Evolutionary conservation across 148 eudicot genomes (phyloP), one percentile per base, ranked within the genome.

Genomic region (Fagopyrum esculentum): DNA sequence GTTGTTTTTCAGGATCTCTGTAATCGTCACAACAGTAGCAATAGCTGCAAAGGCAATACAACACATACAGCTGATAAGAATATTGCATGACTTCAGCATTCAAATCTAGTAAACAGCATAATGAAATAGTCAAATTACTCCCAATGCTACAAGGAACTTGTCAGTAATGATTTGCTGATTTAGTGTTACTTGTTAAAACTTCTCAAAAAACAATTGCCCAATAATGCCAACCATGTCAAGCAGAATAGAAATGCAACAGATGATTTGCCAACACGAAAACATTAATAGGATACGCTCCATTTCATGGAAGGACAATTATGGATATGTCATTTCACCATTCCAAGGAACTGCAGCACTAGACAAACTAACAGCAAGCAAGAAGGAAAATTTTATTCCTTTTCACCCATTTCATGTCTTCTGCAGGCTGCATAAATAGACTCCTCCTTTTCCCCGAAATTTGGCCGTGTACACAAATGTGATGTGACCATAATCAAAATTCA

Each of bases 1-100:
- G 59, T 88, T 90, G 78, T 90, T 90, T 87, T 90, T 90, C 73
- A 90, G 80, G 69, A 90, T 90, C 81, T 90, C 95, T 48, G 91
- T 88, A 51, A 90, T 78, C 9, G 90, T 88, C 73, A 90, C 91
- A 16, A 90, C 95, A 6, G 95, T 88, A 59, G 95, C 84, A 76
- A 90, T 90, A 69, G 95, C 95, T 90, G 89, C 79, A 83, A 19
- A 75, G 4, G 66, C 8, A 51, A 72, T 40, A 64, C 3, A 60
- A 63, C 57, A 77, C 45, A 35, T 11, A 40, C 16, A 64, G 45
- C n/a, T 35, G 70, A 64, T 64, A 13, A 66, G 71, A 40, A 66
- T 40, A 43, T 43, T 15, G 9, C 47, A 17, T 9, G 19, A 43
- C 16, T 40, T 35, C 35, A 1, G n/a, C 30, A 22, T 59, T 1